Conservation (phyloP, 306 rosid genomes). For the Cucumis sativus region DNA sequence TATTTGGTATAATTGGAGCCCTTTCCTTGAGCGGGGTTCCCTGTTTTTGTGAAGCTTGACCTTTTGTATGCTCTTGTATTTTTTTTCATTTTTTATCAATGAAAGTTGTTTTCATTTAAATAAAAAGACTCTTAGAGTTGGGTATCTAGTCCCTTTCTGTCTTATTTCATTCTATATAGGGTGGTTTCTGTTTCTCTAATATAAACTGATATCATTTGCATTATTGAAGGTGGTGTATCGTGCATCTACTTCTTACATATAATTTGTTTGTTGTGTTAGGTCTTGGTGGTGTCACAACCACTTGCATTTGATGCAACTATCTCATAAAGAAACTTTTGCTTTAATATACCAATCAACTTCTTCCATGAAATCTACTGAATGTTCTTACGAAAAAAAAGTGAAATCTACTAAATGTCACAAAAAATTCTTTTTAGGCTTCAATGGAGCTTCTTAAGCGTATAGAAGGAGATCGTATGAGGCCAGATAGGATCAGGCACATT, state of each 20-base stretch:
- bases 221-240: neutral
- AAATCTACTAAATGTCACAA: no score
- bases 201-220: neutral
- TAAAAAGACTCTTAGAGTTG: neutral
- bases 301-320: neutral
- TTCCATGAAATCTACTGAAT: neutral
- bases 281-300: neutral
- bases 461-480: conserved; percentile 12
- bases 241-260: neutral
- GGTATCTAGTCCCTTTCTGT: neutral
- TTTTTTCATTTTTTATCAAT: no score
- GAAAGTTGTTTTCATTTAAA: no score
- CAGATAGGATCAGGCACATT: conserved; percentile 29
- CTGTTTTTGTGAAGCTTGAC: no score
- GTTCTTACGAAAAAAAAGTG: no score
- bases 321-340: neutral
- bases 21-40: no score
- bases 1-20: no score
- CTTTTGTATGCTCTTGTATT: no score
- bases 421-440: conserved; percentile 27
- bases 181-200: neutral
- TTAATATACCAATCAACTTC: neutral
- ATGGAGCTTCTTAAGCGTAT: conserved; percentile 44
- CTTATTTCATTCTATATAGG: neutral
- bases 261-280: neutral